phyloP scores from a whole-genome alignment of 2,329 filamentous ascomycete species.

The Cercospora citrullina region DNA sequence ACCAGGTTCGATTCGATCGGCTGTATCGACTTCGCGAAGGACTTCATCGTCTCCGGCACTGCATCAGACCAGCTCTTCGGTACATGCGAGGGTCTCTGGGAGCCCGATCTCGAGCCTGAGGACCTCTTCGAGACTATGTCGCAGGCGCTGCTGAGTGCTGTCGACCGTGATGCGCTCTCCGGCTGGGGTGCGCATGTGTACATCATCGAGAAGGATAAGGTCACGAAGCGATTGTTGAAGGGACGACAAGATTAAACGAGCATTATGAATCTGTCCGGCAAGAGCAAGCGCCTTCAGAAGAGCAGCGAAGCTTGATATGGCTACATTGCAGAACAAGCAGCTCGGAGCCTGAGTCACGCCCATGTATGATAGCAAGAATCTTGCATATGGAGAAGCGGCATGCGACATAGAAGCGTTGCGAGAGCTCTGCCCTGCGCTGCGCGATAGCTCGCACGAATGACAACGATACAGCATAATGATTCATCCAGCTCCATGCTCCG shows the following conservation, averaged over 20 bases:
- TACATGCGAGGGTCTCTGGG: constrained; percentile 97
- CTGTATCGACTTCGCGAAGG: constrained; percentile 99
- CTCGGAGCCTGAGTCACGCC: not conserved
- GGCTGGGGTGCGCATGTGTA: constrained; percentile 99
- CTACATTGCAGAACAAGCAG: not conserved
- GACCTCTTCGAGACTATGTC: constrained; percentile 98
- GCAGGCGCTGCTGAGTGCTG: constrained; percentile 89
- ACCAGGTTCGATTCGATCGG: constrained; percentile 89
- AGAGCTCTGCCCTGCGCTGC: constrained; percentile 2
- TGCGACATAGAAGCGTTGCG: constrained; percentile 10
- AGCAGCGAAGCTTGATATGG: not conserved
- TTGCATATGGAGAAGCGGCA: constrained; percentile 14
- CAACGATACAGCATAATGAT: constrained; percentile 9
- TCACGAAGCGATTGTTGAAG: constrained; percentile 98
- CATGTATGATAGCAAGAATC: constrained; percentile 26
- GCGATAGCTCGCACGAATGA: constrained; percentile 24
- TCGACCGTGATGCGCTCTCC: constrained; percentile 93
- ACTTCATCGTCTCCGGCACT: constrained; percentile 97
- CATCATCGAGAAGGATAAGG: constrained; percentile 99
- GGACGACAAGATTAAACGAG: constrained; percentile 74
- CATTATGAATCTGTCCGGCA: not conserved
- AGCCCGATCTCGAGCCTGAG: constrained; percentile 91
- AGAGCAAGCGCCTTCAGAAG: not conserved
- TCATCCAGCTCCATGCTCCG: not conserved
- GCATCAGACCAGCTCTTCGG: constrained; percentile 97